These are phyloP conservation scores for Hypoxylon fragiforme DNA, from an alignment of 495 filamentous ascomycete species.

Conservation along the genomic window DNA sequence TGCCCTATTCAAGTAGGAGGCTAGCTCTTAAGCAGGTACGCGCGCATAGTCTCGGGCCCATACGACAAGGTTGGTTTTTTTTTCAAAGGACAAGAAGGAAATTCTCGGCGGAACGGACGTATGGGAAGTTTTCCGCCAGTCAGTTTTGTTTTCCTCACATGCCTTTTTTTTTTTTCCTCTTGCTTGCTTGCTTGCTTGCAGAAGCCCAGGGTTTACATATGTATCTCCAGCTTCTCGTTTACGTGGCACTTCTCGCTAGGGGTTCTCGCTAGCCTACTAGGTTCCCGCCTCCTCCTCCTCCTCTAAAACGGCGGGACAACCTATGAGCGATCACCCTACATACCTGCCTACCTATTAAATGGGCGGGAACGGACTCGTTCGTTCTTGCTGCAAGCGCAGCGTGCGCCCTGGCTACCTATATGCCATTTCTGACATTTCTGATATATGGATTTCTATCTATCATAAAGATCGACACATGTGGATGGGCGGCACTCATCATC, in stretches of 20 bases:
- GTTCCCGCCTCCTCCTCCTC: conserved; percentile 14
- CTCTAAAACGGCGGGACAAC: conserved; percentile 11
- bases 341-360: conserved; percentile 9
- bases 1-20: conserved; percentile 2
- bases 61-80: conserved; percentile 7
- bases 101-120: conserved; percentile 29
- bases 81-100: neutral
- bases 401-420: neutral
- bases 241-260: conserved; percentile 10
- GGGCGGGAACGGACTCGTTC: conserved; percentile 7
- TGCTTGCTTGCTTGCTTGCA: too few relatives aligned
- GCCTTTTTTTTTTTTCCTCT: too few relatives aligned
- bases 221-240: neutral
- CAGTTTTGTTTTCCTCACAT: neutral
- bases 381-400: conserved; percentile 1
- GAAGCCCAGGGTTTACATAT: neutral
- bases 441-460: too few relatives aligned
- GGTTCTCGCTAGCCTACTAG: neutral
- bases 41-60: conserved; percentile 25
- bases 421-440: too few relatives aligned
- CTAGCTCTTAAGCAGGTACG: conserved; percentile 9
- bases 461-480: conserved; percentile 21
- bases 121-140: conserved; percentile 21
- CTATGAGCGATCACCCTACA: neutral
- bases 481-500: conserved; percentile 14